phyloP scores from a whole-genome alignment of 257 asterid species.

The Coffea eugenioides region DNA sequence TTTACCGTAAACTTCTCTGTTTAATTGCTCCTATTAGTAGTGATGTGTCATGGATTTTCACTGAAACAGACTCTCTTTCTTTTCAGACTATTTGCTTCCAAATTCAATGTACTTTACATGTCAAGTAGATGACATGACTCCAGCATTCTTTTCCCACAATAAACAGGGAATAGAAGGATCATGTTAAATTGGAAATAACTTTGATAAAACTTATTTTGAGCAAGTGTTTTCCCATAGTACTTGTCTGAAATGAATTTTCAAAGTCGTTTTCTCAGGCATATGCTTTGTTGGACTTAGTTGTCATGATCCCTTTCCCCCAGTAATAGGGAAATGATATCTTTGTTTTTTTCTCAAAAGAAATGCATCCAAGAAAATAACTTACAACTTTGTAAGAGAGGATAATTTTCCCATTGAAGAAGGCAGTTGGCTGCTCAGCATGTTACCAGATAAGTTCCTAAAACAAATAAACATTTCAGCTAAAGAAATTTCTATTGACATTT shows the following conservation, averaged over 20 bases:
- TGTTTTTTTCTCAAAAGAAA: background rate
- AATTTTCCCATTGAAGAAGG: constrained; percentile 80
- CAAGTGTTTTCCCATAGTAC: background rate
- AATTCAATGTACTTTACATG: background rate
- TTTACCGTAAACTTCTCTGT: background rate
- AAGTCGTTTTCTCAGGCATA: background rate
- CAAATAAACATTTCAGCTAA: background rate
- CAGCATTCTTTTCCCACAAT: background rate
- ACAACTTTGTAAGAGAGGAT: constrained; percentile 65
- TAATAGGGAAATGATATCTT: background rate
- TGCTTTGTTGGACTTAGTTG: background rate
- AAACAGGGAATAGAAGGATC: background rate
- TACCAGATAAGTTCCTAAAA: constrained; percentile 80
- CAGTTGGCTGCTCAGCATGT: constrained; percentile 61
- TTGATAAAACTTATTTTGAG: background rate
- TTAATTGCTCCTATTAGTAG: background rate
- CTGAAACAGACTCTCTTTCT: background rate
- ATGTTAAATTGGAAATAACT: background rate
- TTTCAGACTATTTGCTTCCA: background rate
- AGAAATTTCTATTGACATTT: background rate
- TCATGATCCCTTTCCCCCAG: background rate
- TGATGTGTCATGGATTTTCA: background rate
- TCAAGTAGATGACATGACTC: background rate
- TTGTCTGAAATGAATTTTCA: background rate
- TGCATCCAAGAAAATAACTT: constrained; percentile 33